Base-by-base conservation (phyloP, 495 filamentous ascomycete genomes). In the Durotheca rogersii region DNA sequence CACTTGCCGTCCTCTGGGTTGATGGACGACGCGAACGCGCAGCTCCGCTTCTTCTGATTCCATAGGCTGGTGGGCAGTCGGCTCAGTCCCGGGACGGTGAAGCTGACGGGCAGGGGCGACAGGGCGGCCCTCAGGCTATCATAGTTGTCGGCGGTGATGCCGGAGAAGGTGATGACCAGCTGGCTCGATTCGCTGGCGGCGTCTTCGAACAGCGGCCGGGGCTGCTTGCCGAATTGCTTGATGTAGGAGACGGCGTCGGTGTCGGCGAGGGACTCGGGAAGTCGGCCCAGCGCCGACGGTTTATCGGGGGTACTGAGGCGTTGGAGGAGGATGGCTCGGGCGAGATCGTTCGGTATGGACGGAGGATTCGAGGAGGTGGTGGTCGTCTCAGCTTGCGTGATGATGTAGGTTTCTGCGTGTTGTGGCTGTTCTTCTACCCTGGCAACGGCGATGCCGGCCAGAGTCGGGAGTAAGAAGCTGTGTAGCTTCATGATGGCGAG, bases 141-240 rank as follows among this genome's bases (percentile, higher is more conserved):
- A 32, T 64, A 43, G 1, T 71, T 61, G 32, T 68, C 46, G 2
- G 58, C n/a, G 6, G 67, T 65, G 14, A 71, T 40, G 35, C 77
- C 77, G 51, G 78, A 75, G 20, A 81, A 62, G 33, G 78, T 59
- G 41, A 81, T 61, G 7, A 80, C 63, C 9, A 81, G 67, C 60
- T 81, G 76, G 37, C 64, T 58, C 31, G 72, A 67, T 38, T 69
- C 63, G 21, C 51, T 56, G 10, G 56, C 47, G 23, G 57, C 56
- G 0, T 49, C 56, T 19, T 60, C 51, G 37, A 79, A 78, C n/a
- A 80, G 50, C 16, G 71, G 66, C 11, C 59, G 54, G 1, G 66
- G 53, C 20, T 47, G 48, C 48, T 69, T 73, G 47, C 69, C 73
- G 51, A 66, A 78, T 34, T 58, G 51, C 12, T 67, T 70, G 36